A percentile compares a stretch with the other conserved stretches of the same genome.
Conservation (phyloP, 2,329 filamentous ascomycete species). For the Fusarium falciforme region DNA sequence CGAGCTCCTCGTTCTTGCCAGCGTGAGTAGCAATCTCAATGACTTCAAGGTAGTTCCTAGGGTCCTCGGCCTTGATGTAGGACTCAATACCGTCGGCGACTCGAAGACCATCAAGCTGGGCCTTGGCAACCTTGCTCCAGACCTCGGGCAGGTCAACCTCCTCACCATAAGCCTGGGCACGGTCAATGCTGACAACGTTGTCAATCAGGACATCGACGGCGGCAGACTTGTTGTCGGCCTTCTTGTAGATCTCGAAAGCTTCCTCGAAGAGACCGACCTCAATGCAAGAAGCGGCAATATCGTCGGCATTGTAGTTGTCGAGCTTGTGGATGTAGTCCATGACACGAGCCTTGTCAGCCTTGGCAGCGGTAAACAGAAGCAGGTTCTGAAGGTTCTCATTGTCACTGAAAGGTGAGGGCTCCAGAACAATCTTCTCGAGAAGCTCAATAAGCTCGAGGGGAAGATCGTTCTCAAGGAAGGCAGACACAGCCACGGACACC, state of each 20-base stretch:
- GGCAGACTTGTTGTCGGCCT: constrained; percentile 87
- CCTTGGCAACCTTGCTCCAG: constrained; percentile 98
- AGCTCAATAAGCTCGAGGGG: constrained; percentile 96
- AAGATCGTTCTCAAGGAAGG: constrained; percentile 90
- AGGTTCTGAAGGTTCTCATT: constrained; percentile 97
- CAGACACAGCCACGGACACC: constrained; percentile 92
- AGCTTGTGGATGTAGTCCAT: constrained; percentile 97
- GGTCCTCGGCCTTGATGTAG: constrained; percentile 94
- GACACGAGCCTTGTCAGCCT: constrained; percentile 93
- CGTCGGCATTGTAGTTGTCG: constrained; percentile 88
- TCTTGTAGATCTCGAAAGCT: constrained; percentile 99
- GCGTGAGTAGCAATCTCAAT: constrained; percentile 96
- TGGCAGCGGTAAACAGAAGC: constrained; percentile 94
- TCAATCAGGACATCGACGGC: constrained; percentile 95
- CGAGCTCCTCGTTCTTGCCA: constrained; percentile 96
- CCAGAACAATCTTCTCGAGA: constrained; percentile 98
- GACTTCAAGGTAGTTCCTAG: constrained; percentile 93
- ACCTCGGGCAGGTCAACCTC: constrained; percentile 94
- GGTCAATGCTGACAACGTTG: constrained; percentile 96
- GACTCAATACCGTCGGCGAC: constrained; percentile 94
- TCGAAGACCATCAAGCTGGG: constrained; percentile 94
- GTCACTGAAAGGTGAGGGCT: constrained; percentile 98
- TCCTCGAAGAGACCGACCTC: constrained; percentile 96
- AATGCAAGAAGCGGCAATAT: constrained; percentile 93
- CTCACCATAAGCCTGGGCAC: constrained; percentile 94